phyloP scores from a whole-genome alignment of 129 eudicot species.

The Flaveria sonorensis region DNA sequence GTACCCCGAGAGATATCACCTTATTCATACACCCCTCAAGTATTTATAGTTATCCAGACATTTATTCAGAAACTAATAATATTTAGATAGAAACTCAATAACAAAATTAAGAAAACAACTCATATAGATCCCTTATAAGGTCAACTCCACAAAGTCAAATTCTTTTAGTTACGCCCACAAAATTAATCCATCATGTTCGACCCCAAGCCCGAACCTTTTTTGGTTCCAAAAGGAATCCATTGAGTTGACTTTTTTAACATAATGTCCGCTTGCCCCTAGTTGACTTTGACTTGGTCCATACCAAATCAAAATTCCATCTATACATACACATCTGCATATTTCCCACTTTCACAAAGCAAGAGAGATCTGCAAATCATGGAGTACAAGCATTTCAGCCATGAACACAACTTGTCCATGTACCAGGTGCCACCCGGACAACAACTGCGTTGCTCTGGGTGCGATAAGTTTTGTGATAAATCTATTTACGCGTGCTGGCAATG shows the following conservation, averaged over 20 bases:
- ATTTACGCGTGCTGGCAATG: conserved; percentile 62
- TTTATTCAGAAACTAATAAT: background rate
- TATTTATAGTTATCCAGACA: background rate
- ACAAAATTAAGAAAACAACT: conserved; percentile 17
- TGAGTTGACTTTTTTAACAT: conserved; percentile 28
- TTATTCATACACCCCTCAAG: too few relatives aligned
- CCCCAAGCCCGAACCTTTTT: conserved; percentile 24
- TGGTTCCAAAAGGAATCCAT: conserved; percentile 5
- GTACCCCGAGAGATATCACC: background rate
- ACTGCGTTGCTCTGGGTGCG: conserved; percentile 62
- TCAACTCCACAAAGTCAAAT: conserved; percentile 22
- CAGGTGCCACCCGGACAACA: conserved; percentile 50
- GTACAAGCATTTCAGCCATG: conserved; percentile 75
- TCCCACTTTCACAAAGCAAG: conserved; percentile 15
- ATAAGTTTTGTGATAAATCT: conserved; percentile 38
- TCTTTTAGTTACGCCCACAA: conserved; percentile 12
- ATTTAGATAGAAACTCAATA: background rate
- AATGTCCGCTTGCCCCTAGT: conserved; percentile 29
- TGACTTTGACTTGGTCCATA: conserved; percentile 37
- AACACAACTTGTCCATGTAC: conserved; percentile 53
- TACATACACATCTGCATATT: background rate
- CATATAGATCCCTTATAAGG: conserved; percentile 10
- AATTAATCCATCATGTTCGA: background rate
- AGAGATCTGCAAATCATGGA: conserved; percentile 45
- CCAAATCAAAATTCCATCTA: conserved; percentile 9